phyloP scores from a whole-genome alignment of 805 yeast species.

The Schwanniomyces sp. region DNA sequence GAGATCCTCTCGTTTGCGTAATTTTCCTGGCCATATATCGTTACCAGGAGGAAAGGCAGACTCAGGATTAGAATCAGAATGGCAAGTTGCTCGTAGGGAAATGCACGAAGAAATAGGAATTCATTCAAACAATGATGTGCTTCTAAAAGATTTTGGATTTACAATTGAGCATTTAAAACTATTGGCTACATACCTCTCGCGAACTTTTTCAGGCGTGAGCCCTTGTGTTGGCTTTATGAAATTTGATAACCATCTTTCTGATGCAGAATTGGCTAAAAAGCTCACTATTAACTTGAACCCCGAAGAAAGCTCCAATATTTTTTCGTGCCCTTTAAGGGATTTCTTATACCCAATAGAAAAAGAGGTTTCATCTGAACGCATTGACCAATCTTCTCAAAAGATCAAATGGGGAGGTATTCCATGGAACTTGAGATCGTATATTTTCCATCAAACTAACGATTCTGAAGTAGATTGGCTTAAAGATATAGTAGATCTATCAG shows the following conservation, averaged over 20 bases:
- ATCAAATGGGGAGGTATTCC: slow-evolving; percentile 72
- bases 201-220: slow-evolving; percentile 79
- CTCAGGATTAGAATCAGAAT: slow-evolving; percentile 58
- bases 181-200: slow-evolving; percentile 77
- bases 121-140: slow-evolving; percentile 43
- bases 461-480: slow-evolving; percentile 66
- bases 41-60: slow-evolving; percentile 96
- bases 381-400: slow-evolving; percentile 30
- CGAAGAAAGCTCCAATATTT: slow-evolving; percentile 72
- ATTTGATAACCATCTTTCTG: slow-evolving; percentile 19
- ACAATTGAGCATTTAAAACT: slow-evolving; percentile 58
- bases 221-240: slow-evolving; percentile 74
- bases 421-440: slow-evolving; percentile 63
- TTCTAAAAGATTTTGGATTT: slow-evolving; percentile 50
- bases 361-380: slow-evolving; percentile 23
- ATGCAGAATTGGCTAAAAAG: slow-evolving; percentile 18
- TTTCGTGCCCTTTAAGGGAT: slow-evolving; percentile 69
- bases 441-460: slow-evolving; percentile 54
- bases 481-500: slow-evolving; percentile 54
- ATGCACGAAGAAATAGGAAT: slow-evolving; percentile 86
- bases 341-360: slow-evolving; percentile 37
- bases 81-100: slow-evolving; percentile 78
- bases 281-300: slow-evolving; percentile 59
- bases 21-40: slow-evolving; percentile 88
- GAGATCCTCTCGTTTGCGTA: slow-evolving; percentile 64